Base-by-base conservation (phyloP, 31 red algal genomes). In the Porphyra umbilicalis region DNA sequence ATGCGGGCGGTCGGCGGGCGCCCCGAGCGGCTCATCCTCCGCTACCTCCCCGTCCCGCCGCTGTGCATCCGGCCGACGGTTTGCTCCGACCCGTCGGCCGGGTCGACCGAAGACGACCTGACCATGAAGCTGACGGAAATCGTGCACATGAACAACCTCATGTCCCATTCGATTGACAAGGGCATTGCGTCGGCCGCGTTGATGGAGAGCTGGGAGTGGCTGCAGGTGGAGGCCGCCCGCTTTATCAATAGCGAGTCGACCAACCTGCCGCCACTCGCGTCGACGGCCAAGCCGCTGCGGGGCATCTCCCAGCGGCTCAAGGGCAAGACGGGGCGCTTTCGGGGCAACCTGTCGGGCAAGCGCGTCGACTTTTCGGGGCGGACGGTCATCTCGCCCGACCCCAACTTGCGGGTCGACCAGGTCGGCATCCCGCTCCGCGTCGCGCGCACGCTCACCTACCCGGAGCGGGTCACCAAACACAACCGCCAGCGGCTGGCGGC, bases 321-420 rank as follows among this genome's bases (percentile, higher is more conserved):
- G 75, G 97, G 97, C 36, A 99, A 99, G 33, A 92, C 92, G 35
- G 97, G 97, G 14, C 82, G 94, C 16, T 96, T 99, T 42, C 91
- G 97, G 4, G 97, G 93, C 6, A 99, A 99, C 81, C 78, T 99
- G 33, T 96, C 94, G 75, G 97, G 97, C 34, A 99, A 99, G 82
- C 87, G 97, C 77, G 97, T 99, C 30, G 93, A 99, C 57, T 99
- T 99, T 78, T 96, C 97, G 2, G 87, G 91, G 33, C 85, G 97
- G 33, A 99, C 97, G 10, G 97, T 99, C 77, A 99, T 99, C 76
- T 99, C 97, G 11, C 97, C 97, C 15, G 94, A 99, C 85, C 97
- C 97, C 15, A 96, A 99, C 81, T 83, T 99, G n/a, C 82, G 88
- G 7, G 86, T 99, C 38, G 94, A 96, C 75, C 94, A 99, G 75